Conservation (phyloP, 2,329 filamentous ascomycete genomes). For the Claviceps spartinae region DNA sequence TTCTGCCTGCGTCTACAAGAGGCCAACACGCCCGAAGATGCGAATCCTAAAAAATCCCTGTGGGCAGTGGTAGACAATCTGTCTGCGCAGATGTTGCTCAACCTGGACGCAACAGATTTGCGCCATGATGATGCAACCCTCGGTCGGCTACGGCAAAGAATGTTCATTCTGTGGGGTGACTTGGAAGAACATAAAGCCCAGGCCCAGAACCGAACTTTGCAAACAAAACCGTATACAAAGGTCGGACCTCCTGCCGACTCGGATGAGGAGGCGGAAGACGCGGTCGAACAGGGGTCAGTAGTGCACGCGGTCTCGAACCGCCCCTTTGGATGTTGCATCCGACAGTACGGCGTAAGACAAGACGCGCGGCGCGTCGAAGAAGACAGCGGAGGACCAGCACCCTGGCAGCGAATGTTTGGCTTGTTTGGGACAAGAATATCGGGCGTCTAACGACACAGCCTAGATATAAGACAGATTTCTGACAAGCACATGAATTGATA, state of each 20-base stretch:
- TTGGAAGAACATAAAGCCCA: conserved; percentile 53
- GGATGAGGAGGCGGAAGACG: conserved; percentile 5
- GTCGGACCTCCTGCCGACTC: conserved; percentile 4
- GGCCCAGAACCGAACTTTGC: conserved; percentile 4
- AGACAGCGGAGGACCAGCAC: conserved; percentile 28
- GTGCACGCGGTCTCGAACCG: conserved; percentile 29
- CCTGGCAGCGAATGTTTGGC: conserved; percentile 51
- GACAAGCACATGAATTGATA: too few species aligned
- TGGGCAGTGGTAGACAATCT: conserved; percentile 56
- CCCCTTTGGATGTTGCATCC: conserved; percentile 57
- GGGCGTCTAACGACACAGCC: background rate
- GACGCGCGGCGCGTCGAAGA: conserved; percentile 39
- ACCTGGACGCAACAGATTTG: conserved; percentile 40
- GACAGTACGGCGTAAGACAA: conserved; percentile 51
- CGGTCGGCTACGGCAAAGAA: conserved; percentile 45
- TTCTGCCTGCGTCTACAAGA: conserved; percentile 73
- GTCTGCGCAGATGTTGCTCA: conserved; percentile 34
- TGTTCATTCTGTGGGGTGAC: conserved; percentile 77
- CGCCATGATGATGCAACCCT: conserved; percentile 36
- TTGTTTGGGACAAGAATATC: conserved; percentile 51
- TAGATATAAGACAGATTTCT: background rate
- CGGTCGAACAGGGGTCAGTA: background rate
- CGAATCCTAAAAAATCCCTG: conserved; percentile 31
- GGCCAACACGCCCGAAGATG: conserved; percentile 8
- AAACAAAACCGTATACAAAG: background rate